Conservation (phyloP, 2,329 filamentous ascomycete species). For the Parasarocladium wereldwijsianum region DNA sequence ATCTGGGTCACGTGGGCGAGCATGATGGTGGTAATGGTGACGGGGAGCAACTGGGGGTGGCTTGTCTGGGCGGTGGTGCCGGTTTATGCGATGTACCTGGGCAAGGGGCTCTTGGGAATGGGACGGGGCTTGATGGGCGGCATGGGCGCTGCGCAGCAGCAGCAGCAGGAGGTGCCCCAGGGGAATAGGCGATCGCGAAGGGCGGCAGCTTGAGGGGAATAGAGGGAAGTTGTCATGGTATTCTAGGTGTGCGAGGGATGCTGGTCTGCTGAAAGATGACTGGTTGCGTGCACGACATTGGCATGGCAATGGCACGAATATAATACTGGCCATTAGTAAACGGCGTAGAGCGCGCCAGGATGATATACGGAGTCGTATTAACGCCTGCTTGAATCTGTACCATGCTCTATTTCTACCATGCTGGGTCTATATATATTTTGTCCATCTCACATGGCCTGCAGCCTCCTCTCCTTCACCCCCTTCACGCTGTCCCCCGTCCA, state of each 20-base stretch:
- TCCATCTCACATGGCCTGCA: conserved; percentile 4
- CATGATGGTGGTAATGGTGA: conserved; percentile 46
- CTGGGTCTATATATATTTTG: background rate
- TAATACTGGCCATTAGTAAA: too few relatives aligned
- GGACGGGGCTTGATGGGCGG: conserved; percentile 37
- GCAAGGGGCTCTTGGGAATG: conserved; percentile 35
- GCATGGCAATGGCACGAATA: too few relatives aligned
- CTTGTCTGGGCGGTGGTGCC: conserved; percentile 39
- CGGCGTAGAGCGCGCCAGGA: too few relatives aligned
- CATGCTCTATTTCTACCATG: background rate
- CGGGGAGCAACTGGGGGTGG: conserved; percentile 66
- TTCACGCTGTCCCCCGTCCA: conserved; percentile 35
- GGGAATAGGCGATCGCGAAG: conserved; percentile 40
- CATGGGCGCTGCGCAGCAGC: conserved; percentile 21
- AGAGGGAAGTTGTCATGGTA: background rate
- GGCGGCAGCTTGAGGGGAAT: conserved; percentile 26
- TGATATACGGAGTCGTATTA: too few relatives aligned
- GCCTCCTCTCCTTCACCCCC: conserved; percentile 6
- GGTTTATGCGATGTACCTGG: conserved; percentile 40
- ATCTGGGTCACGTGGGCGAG: conserved; percentile 88
- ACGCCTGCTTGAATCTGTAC: too few relatives aligned
- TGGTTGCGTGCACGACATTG: too few relatives aligned
- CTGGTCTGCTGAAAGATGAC: too few relatives aligned
- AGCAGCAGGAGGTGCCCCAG: conserved; percentile 17
- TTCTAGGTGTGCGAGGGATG: too few relatives aligned